These are phyloP conservation scores for Termitomyces sp. DNA, from an alignment of 768 basidiomycete genomes.

Conservation along the genomic window DNA sequence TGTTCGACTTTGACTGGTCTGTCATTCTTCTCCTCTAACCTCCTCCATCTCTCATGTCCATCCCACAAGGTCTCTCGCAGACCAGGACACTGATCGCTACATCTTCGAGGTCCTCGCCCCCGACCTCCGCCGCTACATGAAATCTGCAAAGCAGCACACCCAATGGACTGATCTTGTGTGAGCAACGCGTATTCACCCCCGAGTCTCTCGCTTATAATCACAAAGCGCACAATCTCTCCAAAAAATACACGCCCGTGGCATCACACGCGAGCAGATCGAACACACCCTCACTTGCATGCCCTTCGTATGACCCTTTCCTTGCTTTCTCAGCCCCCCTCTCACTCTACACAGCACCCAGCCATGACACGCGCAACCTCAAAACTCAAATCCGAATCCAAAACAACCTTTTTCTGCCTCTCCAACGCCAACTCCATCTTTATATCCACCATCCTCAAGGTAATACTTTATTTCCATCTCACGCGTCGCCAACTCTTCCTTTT, in stretches of 20 bases:
- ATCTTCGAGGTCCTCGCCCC: slow-evolving; percentile 84
- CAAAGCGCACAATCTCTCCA: slow-evolving; percentile 61
- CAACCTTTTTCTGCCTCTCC: slow-evolving; percentile 86
- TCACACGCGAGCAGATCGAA: slow-evolving; percentile 71
- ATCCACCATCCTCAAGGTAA: slow-evolving; percentile 78
- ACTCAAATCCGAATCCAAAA: slow-evolving; percentile 60
- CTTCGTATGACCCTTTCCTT: slow-evolving; percentile 64
- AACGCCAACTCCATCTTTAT: slow-evolving; percentile 95
- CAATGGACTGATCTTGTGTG: slow-evolving; percentile 98
- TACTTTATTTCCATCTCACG: neutral
- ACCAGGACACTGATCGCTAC: slow-evolving; percentile 97
- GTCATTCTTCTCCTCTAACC: neutral
- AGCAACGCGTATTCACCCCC: slow-evolving; percentile 17
- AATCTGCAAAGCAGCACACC: slow-evolving; percentile 49
- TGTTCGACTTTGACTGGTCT: slow-evolving; percentile 98
- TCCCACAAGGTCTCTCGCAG: slow-evolving; percentile 63
- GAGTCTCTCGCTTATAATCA: slow-evolving; percentile 1
- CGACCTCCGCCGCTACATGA: slow-evolving; percentile 78
- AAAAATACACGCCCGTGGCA: slow-evolving; percentile 66
- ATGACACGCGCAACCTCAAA: slow-evolving; percentile 87
- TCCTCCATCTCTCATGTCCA: neutral
- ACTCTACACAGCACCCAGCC: slow-evolving; percentile 78
- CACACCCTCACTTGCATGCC: slow-evolving; percentile 76
- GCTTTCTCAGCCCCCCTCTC: neutral
- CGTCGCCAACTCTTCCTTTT: neutral